These are phyloP conservation scores for Cyathus striatus DNA, from an alignment of 768 basidiomycete genomes.

Conservation along the genomic window DNA sequence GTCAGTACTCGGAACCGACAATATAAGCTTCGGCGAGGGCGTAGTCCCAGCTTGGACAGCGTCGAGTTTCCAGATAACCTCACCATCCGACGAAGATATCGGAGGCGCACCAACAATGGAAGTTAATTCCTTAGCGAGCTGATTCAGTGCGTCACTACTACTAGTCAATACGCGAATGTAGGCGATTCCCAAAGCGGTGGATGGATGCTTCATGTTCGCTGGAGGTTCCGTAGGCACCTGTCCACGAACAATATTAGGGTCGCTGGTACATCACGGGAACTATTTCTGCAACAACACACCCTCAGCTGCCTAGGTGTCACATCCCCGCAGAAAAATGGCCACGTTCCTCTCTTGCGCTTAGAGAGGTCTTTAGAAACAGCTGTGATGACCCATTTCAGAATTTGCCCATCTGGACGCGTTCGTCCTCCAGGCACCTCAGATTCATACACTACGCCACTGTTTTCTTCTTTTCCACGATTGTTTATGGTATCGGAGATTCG, in stretches of 20 bases:
- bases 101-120: conserved; percentile 43
- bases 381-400: conserved; percentile 56
- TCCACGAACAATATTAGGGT: background rate
- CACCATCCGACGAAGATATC: conserved; percentile 11
- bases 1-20: conserved; percentile 27
- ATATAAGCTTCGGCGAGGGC: conserved; percentile 20
- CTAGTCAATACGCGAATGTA: conserved; percentile 40
- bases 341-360: conserved; percentile 19
- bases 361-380: conserved; percentile 24
- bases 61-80: conserved; percentile 38
- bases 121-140: conserved; percentile 32
- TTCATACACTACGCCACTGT: conserved; percentile 34
- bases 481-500: conserved; percentile 53
- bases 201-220: conserved; percentile 46
- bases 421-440: conserved; percentile 50
- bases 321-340: conserved; percentile 77
- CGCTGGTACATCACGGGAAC: background rate
- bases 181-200: conserved; percentile 42
- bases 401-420: conserved; percentile 46
- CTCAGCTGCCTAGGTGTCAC: conserved; percentile 55
- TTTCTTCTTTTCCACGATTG: conserved; percentile 34
- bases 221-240: conserved; percentile 48
- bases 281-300: conserved; percentile 29
- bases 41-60: conserved; percentile 15
- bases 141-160: conserved; percentile 18